A percentile compares a stretch with the other conserved stretches of the same genome.
phyloP scores from a whole-genome alignment of 768 basidiomycete genomes.

The Thelephora aurantiotincta region DNA sequence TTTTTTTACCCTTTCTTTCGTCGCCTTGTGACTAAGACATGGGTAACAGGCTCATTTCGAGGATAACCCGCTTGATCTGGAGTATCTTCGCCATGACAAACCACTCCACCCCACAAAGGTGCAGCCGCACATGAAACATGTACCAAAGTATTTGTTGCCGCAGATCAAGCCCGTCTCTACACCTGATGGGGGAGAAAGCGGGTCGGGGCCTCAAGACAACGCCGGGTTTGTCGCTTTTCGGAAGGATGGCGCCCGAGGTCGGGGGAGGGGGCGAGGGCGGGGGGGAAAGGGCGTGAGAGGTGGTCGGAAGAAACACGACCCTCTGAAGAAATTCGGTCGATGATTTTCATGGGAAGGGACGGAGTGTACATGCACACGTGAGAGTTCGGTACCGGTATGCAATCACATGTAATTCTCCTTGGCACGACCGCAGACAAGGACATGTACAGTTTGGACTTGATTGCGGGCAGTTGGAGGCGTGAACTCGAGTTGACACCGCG shows the following conservation, averaged over 20 bases:
- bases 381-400: neutral
- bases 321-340: conserved; percentile 56
- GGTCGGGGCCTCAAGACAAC: conserved; percentile 12
- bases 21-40: conserved; percentile 1
- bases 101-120: conserved; percentile 82
- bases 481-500: no score
- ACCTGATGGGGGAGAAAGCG: conserved; percentile 14
- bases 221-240: conserved; percentile 64
- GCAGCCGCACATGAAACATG: conserved; percentile 91
- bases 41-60: conserved; percentile 81
- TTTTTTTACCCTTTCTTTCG: neutral
- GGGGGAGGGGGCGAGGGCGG: conserved; percentile 38
- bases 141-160: conserved; percentile 87
- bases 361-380: neutral
- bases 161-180: conserved; percentile 51
- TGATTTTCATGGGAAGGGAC: neutral
- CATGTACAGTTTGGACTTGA: no score
- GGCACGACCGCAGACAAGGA: no score
- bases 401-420: no score
- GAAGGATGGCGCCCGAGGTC: conserved; percentile 32
- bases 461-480: no score
- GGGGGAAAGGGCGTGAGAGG: conserved; percentile 22
- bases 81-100: conserved; percentile 88
- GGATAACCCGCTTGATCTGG: conserved; percentile 88
- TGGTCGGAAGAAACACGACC: conserved; percentile 66